phyloP scores from a whole-genome alignment of 345 rosid genomes.

The Salix caprea region DNA sequence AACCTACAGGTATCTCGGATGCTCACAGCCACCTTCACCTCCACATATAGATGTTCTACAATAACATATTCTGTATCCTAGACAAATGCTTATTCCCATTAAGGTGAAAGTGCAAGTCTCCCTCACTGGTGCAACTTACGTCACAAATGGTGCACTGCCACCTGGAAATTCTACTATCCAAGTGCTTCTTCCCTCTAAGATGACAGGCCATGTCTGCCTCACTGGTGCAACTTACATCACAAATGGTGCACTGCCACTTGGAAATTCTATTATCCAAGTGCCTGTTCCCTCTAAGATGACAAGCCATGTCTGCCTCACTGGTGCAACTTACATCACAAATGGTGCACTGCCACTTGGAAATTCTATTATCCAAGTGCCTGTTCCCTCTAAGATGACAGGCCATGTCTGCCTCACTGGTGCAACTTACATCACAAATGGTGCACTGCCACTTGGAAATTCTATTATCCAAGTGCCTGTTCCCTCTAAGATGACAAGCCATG shows the following conservation, averaged over 20 bases:
- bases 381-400: neutral
- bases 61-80: too few species aligned
- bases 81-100: too few species aligned
- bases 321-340: conserved; percentile 10
- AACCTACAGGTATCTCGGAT: too few species aligned
- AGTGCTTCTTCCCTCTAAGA: conserved; percentile 6
- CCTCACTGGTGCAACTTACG: too few species aligned
- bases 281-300: conserved; percentile 6
- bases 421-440: neutral
- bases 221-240: neutral
- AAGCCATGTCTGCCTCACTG: neutral
- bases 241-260: too few species aligned
- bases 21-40: too few species aligned
- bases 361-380: neutral
- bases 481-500: too few species aligned
- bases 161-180: neutral
- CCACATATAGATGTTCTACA: too few species aligned
- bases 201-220: conserved; percentile 1
- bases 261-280: neutral
- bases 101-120: too few species aligned
- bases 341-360: neutral
- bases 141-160: too few species aligned
- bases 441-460: too few species aligned
- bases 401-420: too few species aligned
- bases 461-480: neutral